A percentile compares a stretch with the other conserved stretches of the same genome.
These are phyloP conservation scores for Cyberlindnera lachancei DNA, from an alignment of 805 yeast species.

Conservation along the genomic window DNA sequence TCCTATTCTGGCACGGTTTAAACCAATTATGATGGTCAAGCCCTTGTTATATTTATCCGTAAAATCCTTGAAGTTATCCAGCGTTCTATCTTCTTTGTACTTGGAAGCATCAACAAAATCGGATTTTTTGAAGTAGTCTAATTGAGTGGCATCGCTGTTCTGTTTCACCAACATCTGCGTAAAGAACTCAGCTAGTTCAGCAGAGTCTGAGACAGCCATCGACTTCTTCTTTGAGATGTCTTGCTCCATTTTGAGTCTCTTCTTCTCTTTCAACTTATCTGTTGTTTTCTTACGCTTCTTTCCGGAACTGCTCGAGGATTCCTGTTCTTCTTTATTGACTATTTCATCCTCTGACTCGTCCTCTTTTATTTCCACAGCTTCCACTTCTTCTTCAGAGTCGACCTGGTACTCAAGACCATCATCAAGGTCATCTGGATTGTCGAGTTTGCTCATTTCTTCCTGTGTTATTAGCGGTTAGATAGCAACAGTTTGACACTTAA, in stretches of 20 bases:
- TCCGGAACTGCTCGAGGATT: constrained; percentile 1
- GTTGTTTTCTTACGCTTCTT: constrained; percentile 23
- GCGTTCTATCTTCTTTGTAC: constrained; percentile 42
- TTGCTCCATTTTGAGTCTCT: constrained; percentile 57
- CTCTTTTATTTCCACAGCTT: constrained; percentile 26
- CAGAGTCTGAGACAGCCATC: constrained; percentile 49
- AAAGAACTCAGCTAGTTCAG: constrained; percentile 58
- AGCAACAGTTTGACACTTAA: too few species aligned
- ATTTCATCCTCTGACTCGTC: constrained; percentile 22
- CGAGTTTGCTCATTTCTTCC: constrained; percentile 6
- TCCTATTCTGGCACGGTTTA: constrained; percentile 84
- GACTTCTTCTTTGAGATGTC: constrained; percentile 51
- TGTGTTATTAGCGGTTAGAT: too few species aligned
- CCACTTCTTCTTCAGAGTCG: constrained; percentile 34
- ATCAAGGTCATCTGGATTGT: constrained; percentile 56
- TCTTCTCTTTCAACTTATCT: constrained; percentile 53
- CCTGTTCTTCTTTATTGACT: constrained; percentile 6
- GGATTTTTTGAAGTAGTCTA: constrained; percentile 58
- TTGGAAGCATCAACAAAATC: constrained; percentile 58
- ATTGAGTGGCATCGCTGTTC: constrained; percentile 60
- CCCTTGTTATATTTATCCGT: constrained; percentile 43
- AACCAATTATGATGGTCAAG: constrained; percentile 43
- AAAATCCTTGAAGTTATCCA: constrained; percentile 51
- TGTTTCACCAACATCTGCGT: constrained; percentile 51
- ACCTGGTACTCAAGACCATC: constrained; percentile 66